Conservation (phyloP, 176 grass and related monocot species). For the Cenchrus americanus region DNA sequence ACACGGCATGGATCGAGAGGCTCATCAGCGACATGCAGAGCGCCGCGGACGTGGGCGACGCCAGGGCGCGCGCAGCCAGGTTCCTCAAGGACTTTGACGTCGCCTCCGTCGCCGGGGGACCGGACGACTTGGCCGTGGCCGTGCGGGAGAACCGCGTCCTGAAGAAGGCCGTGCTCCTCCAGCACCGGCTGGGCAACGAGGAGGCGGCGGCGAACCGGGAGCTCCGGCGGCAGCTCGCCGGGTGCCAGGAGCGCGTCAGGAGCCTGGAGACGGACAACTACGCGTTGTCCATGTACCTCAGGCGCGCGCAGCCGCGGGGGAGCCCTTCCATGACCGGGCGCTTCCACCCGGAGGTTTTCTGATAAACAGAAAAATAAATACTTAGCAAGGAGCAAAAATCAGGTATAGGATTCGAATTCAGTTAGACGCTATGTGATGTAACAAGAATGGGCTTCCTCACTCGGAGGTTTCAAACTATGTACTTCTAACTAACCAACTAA, state of each 20-base stretch:
- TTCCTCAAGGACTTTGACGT: conserved; percentile 14
- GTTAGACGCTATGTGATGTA: too few relatives aligned
- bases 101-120: neutral
- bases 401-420: too few relatives aligned
- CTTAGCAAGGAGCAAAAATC: neutral
- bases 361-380: neutral
- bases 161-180: conserved; percentile 25
- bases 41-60: conserved; percentile 6
- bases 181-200: neutral
- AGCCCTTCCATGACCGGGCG: neutral
- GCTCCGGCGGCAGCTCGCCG: neutral
- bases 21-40: neutral
- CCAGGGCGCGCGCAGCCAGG: conserved; percentile 5
- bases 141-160: conserved; percentile 6
- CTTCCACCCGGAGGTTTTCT: conserved; percentile 37
- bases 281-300: neutral
- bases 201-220: neutral
- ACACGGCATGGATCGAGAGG: neutral
- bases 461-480: too few relatives aligned
- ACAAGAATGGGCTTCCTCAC: too few relatives aligned
- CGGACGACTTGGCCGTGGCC: neutral
- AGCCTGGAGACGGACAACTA: conserved; percentile 44
- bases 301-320: neutral
- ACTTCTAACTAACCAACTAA: too few relatives aligned
- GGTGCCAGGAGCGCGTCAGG: neutral